These are phyloP conservation scores for Hygrophila difformis DNA, from an alignment of 257 asterid genomes.

Conservation along the genomic window DNA sequence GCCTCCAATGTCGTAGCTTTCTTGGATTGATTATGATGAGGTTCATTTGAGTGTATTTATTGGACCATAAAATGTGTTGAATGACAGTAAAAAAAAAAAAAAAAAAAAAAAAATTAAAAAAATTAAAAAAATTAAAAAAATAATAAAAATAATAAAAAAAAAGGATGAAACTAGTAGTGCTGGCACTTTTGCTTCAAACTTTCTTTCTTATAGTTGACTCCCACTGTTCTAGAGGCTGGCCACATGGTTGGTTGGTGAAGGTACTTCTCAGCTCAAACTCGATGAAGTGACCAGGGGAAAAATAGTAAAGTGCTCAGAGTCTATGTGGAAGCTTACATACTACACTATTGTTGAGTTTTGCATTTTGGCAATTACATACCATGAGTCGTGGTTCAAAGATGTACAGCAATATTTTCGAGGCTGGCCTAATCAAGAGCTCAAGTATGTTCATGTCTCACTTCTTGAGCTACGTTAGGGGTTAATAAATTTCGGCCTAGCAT, in stretches of 20 bases:
- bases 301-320: conserved; percentile 80
- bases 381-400: conserved; percentile 73
- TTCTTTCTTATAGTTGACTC: conserved; percentile 15
- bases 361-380: conserved; percentile 36
- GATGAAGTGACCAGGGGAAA: conserved; percentile 50
- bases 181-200: no score
- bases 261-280: conserved; percentile 34
- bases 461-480: neutral
- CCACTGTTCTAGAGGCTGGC: conserved; percentile 57
- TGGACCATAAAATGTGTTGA: no score
- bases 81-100: no score
- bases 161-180: no score
- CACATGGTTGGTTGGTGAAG: conserved; percentile 45
- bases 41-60: neutral
- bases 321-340: conserved; percentile 91
- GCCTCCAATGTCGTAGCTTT: neutral
- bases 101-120: no score
- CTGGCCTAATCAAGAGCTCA: conserved; percentile 84
- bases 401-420: conserved; percentile 51
- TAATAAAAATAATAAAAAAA: no score
- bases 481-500: neutral
- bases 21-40: neutral
- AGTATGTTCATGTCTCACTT: conserved; percentile 25
- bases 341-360: conserved; percentile 63
- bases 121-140: no score